Evolutionary conservation across 2,329 filamentous ascomycete genomes (phyloP).

Genomic region (Nothophoma quercina): DNA sequence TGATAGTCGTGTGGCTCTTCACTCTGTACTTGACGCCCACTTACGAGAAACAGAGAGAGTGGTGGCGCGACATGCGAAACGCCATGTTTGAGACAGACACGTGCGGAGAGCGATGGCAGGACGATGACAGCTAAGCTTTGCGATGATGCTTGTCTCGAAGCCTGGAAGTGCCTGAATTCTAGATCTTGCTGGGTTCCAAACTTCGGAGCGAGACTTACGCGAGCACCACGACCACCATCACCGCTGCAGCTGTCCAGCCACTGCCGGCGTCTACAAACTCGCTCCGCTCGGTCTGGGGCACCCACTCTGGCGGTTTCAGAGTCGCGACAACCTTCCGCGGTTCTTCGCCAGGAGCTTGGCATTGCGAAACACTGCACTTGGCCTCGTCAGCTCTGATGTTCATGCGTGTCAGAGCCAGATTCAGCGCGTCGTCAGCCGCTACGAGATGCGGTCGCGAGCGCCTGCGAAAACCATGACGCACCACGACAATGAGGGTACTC

Average conservation of each 20-base stretch:
- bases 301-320: slow-evolving; percentile 28
- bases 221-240: neutral
- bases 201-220: neutral
- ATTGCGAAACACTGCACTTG: slow-evolving; percentile 32
- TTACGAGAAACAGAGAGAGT: neutral
- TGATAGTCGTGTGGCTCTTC: neutral
- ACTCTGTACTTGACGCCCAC: slow-evolving; percentile 3
- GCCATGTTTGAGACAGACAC: slow-evolving; percentile 8
- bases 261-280: no score
- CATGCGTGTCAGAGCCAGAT: slow-evolving; percentile 19
- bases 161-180: slow-evolving; percentile 14
- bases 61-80: slow-evolving; percentile 1
- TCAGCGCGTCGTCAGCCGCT: slow-evolving; percentile 21
- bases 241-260: neutral
- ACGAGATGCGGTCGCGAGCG: slow-evolving; percentile 9
- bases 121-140: slow-evolving; percentile 36
- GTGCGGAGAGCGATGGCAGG: slow-evolving; percentile 6
- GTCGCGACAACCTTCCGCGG: slow-evolving; percentile 14
- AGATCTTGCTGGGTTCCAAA: neutral
- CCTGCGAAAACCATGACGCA: neutral
- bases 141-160: slow-evolving; percentile 33
- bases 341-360: slow-evolving; percentile 31
- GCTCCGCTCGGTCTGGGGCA: no score
- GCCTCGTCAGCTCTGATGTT: slow-evolving; percentile 30
- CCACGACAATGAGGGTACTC: neutral